A percentile compares a stretch with the other conserved stretches of the same genome.
Evolutionary conservation across 2,329 filamentous ascomycete genomes (phyloP).

Genomic region (Plectosphaerella sp.): DNA sequence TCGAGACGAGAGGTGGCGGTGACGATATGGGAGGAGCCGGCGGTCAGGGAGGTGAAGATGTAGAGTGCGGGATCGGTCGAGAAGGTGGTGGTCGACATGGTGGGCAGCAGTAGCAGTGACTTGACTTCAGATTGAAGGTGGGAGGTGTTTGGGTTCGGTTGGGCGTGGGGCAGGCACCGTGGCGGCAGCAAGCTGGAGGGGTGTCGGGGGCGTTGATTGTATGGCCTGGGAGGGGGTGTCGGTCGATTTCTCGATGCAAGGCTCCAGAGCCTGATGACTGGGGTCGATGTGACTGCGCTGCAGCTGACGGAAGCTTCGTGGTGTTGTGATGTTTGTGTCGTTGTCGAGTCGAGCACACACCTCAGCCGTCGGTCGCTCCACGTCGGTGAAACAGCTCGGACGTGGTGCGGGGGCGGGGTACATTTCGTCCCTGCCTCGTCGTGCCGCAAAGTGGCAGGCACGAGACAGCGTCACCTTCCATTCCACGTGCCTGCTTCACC

Average conservation of each 20-base stretch:
- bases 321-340: background rate
- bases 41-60: conserved; percentile 93
- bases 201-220: conserved; percentile 3
- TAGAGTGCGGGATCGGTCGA: conserved; percentile 71
- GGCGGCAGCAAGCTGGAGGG: background rate
- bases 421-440: no score
- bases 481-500: no score
- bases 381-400: background rate
- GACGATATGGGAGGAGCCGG: conserved; percentile 92
- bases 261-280: no score
- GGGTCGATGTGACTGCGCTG: background rate
- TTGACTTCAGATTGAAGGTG: conserved; percentile 6
- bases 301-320: background rate
- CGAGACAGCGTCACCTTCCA: no score
- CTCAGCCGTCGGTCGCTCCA: background rate
- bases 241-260: conserved; percentile 4
- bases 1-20: conserved; percentile 94
- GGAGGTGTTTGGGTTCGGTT: conserved; percentile 7
- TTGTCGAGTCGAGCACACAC: background rate
- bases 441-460: no score
- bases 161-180: background rate
- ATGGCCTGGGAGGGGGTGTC: conserved; percentile 4
- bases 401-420: background rate
- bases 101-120: conserved; percentile 5
- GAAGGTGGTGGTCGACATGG: conserved; percentile 31